Conservation (phyloP, 768 basidiomycete genomes). For the Baorangia bicolor region DNA sequence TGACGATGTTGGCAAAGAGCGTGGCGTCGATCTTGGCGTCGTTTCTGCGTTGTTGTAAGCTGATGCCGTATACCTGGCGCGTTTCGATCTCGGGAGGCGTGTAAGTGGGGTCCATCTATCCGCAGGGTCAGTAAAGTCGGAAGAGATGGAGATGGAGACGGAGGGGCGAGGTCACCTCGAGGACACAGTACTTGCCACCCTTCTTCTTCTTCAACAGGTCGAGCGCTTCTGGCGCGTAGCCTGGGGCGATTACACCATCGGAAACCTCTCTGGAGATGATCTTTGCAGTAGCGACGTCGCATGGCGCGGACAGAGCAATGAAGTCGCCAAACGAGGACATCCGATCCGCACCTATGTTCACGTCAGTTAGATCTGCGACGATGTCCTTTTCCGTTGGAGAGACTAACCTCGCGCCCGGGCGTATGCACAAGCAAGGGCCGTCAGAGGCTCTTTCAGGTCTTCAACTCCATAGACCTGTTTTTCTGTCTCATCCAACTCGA, state of each 20-base stretch:
- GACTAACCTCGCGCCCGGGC: conserved; percentile 86
- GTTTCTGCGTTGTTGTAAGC: conserved; percentile 88
- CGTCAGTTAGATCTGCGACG: conserved; percentile 1
- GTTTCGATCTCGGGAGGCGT: conserved; percentile 81
- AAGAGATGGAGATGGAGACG: not conserved
- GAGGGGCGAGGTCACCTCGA: conserved; percentile 60
- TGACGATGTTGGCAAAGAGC: conserved; percentile 87
- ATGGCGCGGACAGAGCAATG: conserved; percentile 89
- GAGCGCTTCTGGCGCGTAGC: conserved; percentile 83
- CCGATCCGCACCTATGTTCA: conserved; percentile 78
- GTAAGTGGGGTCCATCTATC: conserved; percentile 86
- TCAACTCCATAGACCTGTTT: conserved; percentile 96
- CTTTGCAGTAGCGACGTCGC: conserved; percentile 91
- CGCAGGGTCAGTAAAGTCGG: conserved; percentile 6
- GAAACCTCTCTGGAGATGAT: conserved; percentile 99
- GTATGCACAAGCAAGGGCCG: conserved; percentile 88
- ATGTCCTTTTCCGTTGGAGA: not conserved
- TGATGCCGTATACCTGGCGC: conserved; percentile 92
- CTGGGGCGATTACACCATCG: conserved; percentile 96
- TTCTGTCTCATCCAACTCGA: conserved; percentile 78
- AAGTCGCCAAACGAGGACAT: conserved; percentile 99
- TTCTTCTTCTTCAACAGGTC: conserved; percentile 95
- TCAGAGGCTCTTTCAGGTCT: conserved; percentile 87
- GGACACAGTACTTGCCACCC: conserved; percentile 96
- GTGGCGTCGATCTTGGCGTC: conserved; percentile 79